These are phyloP conservation scores for Talaromyces rugulosus DNA, from an alignment of 2,329 filamentous ascomycete species.

Conservation along the genomic window DNA sequence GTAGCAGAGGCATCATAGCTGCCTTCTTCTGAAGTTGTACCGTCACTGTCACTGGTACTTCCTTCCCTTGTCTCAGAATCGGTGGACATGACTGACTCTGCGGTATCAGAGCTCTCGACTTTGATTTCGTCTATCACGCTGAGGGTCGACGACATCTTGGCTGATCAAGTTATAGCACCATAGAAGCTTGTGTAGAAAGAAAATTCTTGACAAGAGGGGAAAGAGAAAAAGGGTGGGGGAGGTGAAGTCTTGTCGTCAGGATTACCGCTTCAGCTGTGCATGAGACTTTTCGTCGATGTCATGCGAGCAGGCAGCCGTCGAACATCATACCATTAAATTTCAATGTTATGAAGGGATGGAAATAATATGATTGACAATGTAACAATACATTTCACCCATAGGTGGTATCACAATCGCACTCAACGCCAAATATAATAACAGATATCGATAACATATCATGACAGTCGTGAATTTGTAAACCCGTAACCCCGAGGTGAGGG, in stretches of 20 bases:
- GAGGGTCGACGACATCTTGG: neutral
- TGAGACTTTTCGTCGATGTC: neutral
- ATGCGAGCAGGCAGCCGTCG: neutral
- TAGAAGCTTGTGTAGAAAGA: neutral
- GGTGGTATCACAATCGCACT: neutral
- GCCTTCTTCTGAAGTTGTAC: neutral
- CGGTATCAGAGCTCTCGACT: too few species aligned
- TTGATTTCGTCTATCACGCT: too few species aligned
- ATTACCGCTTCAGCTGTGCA: slow-evolving; percentile 7
- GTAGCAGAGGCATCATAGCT: neutral
- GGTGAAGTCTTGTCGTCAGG: slow-evolving; percentile 3
- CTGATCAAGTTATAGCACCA: neutral
- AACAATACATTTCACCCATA: neutral
- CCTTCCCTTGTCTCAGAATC: too few species aligned
- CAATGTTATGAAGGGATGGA: neutral
- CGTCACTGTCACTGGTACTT: too few species aligned
- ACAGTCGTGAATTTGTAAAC: neutral
- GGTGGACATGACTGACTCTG: too few species aligned
- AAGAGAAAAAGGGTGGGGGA: neutral
- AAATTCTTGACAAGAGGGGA: neutral
- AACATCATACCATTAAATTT: neutral
- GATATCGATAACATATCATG: neutral
- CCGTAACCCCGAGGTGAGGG: neutral
- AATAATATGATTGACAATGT: neutral
- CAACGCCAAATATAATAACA: neutral